phyloP scores from a whole-genome alignment of 441 rosid species.

The Viola pubescens region DNA sequence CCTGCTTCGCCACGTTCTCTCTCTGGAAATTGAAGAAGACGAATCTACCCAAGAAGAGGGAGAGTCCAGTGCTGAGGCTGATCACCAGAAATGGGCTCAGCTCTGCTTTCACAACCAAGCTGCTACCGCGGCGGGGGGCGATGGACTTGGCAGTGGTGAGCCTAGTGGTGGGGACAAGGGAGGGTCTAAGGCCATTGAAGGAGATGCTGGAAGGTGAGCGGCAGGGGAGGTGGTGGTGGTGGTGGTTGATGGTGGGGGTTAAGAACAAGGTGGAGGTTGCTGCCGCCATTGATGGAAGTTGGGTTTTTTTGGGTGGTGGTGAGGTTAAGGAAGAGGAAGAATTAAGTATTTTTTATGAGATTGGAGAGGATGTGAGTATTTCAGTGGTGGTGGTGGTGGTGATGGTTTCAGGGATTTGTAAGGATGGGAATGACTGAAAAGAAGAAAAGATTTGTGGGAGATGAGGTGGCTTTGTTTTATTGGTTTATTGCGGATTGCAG shows the following conservation, averaged over 20 bases:
- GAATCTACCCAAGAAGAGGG: conserved; percentile 85
- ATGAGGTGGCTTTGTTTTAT: conserved; percentile 40
- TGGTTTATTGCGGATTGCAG: conserved; percentile 50
- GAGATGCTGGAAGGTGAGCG: conserved; percentile 37
- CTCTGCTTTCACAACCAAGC: conserved; percentile 48
- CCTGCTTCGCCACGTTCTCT: conserved; percentile 91
- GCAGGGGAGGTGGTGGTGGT: conserved; percentile 27
- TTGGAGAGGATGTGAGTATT: not conserved
- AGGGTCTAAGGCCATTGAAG: conserved; percentile 62
- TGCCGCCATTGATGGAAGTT: conserved; percentile 31
- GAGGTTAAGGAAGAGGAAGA: not conserved
- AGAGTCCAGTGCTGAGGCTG: conserved; percentile 89
- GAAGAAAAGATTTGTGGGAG: conserved; percentile 23
- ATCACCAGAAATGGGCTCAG: conserved; percentile 65
- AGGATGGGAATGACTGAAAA: conserved; percentile 27
- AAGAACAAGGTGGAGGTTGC: conserved; percentile 41
- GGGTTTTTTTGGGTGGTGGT: conserved; percentile 2
- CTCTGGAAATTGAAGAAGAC: conserved; percentile 99
- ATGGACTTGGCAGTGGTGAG: conserved; percentile 18
- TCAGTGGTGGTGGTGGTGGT: not conserved
- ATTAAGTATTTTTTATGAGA: conserved; percentile 10
- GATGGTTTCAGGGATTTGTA: conserved; percentile 14
- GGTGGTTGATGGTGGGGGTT: conserved; percentile 34
- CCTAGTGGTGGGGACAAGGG: conserved; percentile 25
- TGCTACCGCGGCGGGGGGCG: conserved; percentile 12